Conservation (phyloP, 2,329 filamentous ascomycete genomes). For the Pseudogymnoascus sp. region DNA sequence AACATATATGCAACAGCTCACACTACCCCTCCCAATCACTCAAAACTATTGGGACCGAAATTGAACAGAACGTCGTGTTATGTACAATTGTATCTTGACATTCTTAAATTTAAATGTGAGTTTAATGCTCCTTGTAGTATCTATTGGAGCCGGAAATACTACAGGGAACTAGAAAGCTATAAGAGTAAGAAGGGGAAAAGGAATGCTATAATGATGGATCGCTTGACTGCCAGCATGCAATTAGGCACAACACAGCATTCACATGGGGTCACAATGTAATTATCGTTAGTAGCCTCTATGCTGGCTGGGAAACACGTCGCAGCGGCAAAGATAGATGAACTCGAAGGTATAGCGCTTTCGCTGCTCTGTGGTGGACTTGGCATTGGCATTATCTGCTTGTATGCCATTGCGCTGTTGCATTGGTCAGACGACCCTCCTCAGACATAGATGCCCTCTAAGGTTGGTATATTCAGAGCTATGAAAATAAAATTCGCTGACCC, state of each 20-base stretch:
- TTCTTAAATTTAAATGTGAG: not conserved
- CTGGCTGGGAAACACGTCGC: conserved; percentile 40
- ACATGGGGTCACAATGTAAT: conserved; percentile 37
- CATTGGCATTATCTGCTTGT: conserved; percentile 37
- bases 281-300: conserved; percentile 38
- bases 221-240: conserved; percentile 35
- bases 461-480: not conserved
- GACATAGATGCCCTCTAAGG: conserved; percentile 18
- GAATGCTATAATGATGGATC: conserved; percentile 36
- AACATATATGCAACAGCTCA: not conserved
- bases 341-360: conserved; percentile 39
- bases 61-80: too few relatives aligned
- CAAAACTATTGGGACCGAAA: too few relatives aligned
- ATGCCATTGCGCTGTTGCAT: conserved; percentile 36
- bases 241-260: conserved; percentile 36
- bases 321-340: conserved; percentile 31
- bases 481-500: conserved; percentile 2
- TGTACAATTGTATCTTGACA: not conserved
- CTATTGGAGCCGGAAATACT: not conserved
- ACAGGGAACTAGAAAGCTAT: too few relatives aligned
- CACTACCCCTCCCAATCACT: too few relatives aligned
- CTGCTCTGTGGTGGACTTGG: conserved; percentile 39
- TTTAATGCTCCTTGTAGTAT: not conserved
- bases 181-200: not conserved
- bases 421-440: conserved; percentile 31